Conservation (phyloP, 495 filamentous ascomycete genomes). For the Echria macrotheca region DNA sequence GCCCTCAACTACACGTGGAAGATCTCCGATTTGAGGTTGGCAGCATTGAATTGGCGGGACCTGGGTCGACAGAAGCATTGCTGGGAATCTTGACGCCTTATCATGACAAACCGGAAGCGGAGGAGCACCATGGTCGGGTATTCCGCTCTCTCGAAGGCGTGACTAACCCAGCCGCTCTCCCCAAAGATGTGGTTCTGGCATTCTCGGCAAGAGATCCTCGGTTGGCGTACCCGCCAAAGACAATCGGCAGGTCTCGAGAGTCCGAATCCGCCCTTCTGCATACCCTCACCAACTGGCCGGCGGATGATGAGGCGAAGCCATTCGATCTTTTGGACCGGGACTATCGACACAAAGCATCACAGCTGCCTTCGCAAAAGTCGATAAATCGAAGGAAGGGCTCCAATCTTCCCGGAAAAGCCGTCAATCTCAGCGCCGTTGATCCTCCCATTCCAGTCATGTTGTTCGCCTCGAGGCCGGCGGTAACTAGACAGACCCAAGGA, state of each 20-base stretch:
- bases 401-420: slow-evolving; percentile 57
- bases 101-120: slow-evolving; percentile 14
- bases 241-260: slow-evolving; percentile 35
- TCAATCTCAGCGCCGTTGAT: slow-evolving; percentile 59
- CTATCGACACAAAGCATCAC: slow-evolving; percentile 51
- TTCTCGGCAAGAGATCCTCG: slow-evolving; percentile 78
- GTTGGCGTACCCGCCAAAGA: slow-evolving; percentile 62
- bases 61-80: slow-evolving; percentile 76
- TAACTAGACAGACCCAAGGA: slow-evolving; percentile 50
- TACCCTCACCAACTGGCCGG: slow-evolving; percentile 63
- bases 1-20: slow-evolving; percentile 69
- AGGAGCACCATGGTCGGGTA: slow-evolving; percentile 44
- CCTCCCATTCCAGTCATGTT: slow-evolving; percentile 77
- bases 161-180: slow-evolving; percentile 72
- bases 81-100: slow-evolving; percentile 63
- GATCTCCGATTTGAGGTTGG: slow-evolving; percentile 92
- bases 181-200: slow-evolving; percentile 61
- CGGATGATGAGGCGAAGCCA: slow-evolving; percentile 52
- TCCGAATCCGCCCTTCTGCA: slow-evolving; percentile 47
- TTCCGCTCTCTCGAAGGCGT: slow-evolving; percentile 65
- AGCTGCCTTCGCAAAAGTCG: slow-evolving; percentile 72
- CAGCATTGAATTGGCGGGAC: slow-evolving; percentile 83
- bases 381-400: slow-evolving; percentile 79
- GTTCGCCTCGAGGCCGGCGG: slow-evolving; percentile 49
- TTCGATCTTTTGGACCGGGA: slow-evolving; percentile 64